Base-by-base conservation (phyloP, 2,329 filamentous ascomycete species). In the Aspergillus floridensis region DNA sequence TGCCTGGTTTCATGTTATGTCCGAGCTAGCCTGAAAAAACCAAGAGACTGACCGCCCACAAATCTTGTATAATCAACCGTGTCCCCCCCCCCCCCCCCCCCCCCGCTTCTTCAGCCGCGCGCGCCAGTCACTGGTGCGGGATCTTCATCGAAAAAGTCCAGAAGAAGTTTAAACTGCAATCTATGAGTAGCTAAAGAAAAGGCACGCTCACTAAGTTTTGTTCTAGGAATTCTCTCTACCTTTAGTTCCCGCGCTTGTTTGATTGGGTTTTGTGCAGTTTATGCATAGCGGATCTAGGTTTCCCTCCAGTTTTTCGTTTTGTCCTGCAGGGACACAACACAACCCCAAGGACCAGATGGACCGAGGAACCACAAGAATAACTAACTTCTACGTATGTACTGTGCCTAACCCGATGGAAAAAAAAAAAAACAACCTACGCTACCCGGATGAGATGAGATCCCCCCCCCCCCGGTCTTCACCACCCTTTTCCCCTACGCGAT, bases 81-180 rank as follows among this genome's bases (percentile, higher is more conserved):
- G 16, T 8, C 49, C n/a, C 14, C 49, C 12, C 11, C 31, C 31
- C 49, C n/a, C 14, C 49, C 12, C 11, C 31, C 31, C n/a, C 19
- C 14, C 52, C 47, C 63, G 59, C 58, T 60, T 52, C 19, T 61
- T 66, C 63, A 66, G 64, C 64, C 59, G 56, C 62, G 64, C 62
- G 64, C 64, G 64, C 60, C 49, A 16, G 5, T 52, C 59, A 29
- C 24, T 12, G 32, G 38, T 49, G 26, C 56, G 26, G 26, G 44
- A 41, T 51, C 54, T 32, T 51, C 35, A 46, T 60, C 58, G 60
- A 59, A 59, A 52, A 44, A 50, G 26, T 60, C 62, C 57, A 63
- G 59, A 64, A 64, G 54, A 60, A 57, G 57, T 53, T 58, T 59
- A 59, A 58, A 48, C 52, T 19, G 19, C 47, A 24, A 38, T 47